Evolutionary conservation across 768 basidiomycete species (phyloP).

Genomic region (Clathrus columnatus): DNA sequence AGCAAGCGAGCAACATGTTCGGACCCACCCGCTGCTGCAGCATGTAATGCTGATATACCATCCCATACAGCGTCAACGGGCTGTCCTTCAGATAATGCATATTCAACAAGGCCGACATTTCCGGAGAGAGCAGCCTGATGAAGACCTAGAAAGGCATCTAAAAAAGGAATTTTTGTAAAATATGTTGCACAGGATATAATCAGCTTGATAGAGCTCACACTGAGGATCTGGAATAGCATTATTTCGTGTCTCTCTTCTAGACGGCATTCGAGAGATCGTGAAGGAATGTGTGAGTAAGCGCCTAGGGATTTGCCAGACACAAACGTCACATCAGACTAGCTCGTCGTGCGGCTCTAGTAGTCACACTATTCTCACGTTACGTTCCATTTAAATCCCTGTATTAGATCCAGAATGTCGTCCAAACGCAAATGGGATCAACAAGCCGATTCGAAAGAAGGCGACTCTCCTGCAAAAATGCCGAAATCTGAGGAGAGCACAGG

Average conservation of each 20-base stretch:
- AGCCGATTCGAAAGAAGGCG: conserved; percentile 37
- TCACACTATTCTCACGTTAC: too few species aligned
- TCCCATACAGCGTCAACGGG: conserved; percentile 94
- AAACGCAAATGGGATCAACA: conserved; percentile 78
- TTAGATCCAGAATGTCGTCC: conserved; percentile 47
- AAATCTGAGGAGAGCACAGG: conserved; percentile 37
- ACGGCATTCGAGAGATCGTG: conserved; percentile 9
- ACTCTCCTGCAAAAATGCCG: conserved; percentile 32
- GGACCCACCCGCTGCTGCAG: conserved; percentile 86
- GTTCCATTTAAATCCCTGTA: too few species aligned
- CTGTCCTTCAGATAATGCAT: conserved; percentile 88
- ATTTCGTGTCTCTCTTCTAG: conserved; percentile 7
- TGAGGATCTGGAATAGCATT: neutral
- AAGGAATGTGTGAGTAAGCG: neutral
- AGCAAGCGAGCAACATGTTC: conserved; percentile 81
- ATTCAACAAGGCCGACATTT: conserved; percentile 87
- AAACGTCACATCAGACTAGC: too few species aligned
- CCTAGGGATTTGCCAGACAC: too few species aligned
- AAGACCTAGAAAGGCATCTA: conserved; percentile 29
- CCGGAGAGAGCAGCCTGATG: conserved; percentile 46
- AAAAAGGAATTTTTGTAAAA: neutral
- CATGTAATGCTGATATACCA: conserved; percentile 94
- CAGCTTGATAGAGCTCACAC: neutral
- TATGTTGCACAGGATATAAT: neutral
- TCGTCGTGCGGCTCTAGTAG: too few species aligned